A percentile compares a stretch with the other conserved stretches of the same genome.
Conservation (phyloP, 2,329 filamentous ascomycete genomes). For the Pseudogymnoascus sp. region DNA sequence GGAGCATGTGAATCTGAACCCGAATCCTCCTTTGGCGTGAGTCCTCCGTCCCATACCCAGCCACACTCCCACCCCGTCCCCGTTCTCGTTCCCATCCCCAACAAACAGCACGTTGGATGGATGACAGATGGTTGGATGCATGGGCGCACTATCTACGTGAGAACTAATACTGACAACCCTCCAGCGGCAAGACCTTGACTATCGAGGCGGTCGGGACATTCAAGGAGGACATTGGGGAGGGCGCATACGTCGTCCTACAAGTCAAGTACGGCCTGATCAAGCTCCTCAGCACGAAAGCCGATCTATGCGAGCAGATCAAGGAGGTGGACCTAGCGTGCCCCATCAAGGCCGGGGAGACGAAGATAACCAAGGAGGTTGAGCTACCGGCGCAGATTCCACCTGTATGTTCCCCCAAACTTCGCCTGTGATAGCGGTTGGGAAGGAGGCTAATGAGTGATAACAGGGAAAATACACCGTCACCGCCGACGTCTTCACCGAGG, state of each 20-base stretch:
- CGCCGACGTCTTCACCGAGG: conserved; percentile 72
- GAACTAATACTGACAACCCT: not conserved
- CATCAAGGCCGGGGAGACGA: conserved; percentile 67
- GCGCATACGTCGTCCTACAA: conserved; percentile 70
- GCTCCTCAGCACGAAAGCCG: conserved; percentile 69
- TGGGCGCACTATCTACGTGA: too few relatives aligned
- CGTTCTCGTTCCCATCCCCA: too few relatives aligned
- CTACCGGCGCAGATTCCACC: conserved; percentile 82
- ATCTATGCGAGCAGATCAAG: conserved; percentile 81
- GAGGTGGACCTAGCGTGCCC: conserved; percentile 89
- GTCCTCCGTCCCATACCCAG: conserved; percentile 32
- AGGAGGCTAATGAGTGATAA: not conserved
- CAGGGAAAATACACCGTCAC: conserved; percentile 85
- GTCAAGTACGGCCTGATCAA: conserved; percentile 95
- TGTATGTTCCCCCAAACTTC: conserved; percentile 44
- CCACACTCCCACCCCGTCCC: conserved; percentile 14
- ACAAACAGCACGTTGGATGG: not conserved
- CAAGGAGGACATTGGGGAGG: conserved; percentile 61
- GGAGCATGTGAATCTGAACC: conserved; percentile 67
- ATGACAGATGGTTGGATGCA: not conserved
- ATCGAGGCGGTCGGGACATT: conserved; percentile 77
- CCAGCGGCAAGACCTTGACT: conserved; percentile 65
- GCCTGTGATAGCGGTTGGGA: too few relatives aligned
- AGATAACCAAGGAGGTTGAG: conserved; percentile 71
- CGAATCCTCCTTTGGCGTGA: conserved; percentile 83